A percentile compares a stretch with the other conserved stretches of the same genome.
These are phyloP conservation scores for Backusella circina DNA, from an alignment of 192 early-diverging fungal genomes.

Conservation along the genomic window DNA sequence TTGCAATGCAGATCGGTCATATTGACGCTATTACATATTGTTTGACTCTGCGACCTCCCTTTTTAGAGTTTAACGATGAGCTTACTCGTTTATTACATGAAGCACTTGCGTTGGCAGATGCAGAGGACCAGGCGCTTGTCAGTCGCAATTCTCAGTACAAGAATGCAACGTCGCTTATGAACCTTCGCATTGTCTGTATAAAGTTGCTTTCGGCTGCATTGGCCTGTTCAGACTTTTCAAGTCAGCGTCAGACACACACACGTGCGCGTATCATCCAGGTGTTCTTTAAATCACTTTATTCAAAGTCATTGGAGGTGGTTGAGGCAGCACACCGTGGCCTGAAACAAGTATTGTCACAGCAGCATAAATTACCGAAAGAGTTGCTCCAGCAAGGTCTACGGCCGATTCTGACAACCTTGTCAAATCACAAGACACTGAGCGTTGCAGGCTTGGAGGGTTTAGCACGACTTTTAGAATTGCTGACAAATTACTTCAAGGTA, in stretches of 20 bases:
- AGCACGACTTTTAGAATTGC: conserved; percentile 84
- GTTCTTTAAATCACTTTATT: conserved; percentile 99
- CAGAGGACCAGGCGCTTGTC: conserved; percentile 94
- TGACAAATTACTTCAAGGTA: conserved; percentile 98
- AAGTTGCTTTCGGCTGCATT: conserved; percentile 93
- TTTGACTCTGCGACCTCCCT: conserved; percentile 79
- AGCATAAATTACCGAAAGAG: conserved; percentile 92
- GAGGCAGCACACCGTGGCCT: conserved; percentile 91
- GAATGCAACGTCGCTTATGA: conserved; percentile 75
- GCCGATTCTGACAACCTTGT: conserved; percentile 93
- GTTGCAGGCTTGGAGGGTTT: conserved; percentile 92
- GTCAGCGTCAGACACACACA: conserved; percentile 67
- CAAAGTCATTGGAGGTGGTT: conserved; percentile 91
- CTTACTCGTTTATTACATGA: conserved; percentile 86
- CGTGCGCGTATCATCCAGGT: conserved; percentile 91
- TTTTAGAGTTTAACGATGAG: conserved; percentile 90
- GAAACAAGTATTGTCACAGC: conserved; percentile 70
- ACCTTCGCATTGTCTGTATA: conserved; percentile 94
- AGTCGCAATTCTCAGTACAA: conserved; percentile 80
- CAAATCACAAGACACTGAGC: conserved; percentile 91
- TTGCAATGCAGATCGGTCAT: conserved; percentile 98
- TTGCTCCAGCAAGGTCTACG: conserved; percentile 90
- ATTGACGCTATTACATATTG: conserved; percentile 99
- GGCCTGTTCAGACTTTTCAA: conserved; percentile 78
- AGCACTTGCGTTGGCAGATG: conserved; percentile 90